These are phyloP conservation scores for Hemisphaericaspora subhashii DNA, from an alignment of 1,139 yeast species.

Conservation along the genomic window DNA sequence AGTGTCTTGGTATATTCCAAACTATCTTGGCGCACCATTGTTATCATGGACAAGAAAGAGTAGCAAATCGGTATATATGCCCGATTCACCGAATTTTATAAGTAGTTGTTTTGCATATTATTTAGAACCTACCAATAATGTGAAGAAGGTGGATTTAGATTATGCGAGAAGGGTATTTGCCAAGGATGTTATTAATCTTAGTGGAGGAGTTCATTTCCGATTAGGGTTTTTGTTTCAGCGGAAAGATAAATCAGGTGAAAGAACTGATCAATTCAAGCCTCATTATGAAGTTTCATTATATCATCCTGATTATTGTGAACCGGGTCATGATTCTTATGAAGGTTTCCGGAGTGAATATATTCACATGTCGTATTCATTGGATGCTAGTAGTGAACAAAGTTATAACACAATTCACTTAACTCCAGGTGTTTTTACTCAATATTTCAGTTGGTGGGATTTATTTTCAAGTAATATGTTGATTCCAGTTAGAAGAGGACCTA, in stretches of 20 bases:
- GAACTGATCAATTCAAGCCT: conserved; percentile 58
- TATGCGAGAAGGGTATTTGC: conserved; percentile 30
- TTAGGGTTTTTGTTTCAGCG: conserved; percentile 64
- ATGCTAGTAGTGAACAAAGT: conserved; percentile 46
- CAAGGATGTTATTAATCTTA: conserved; percentile 55
- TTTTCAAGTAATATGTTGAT: conserved; percentile 44
- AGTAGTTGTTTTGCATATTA: conserved; percentile 55
- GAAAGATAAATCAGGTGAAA: conserved; percentile 32
- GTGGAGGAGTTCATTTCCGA: conserved; percentile 60
- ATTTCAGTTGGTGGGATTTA: conserved; percentile 48
- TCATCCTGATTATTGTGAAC: conserved; percentile 60
- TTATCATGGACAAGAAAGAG: conserved; percentile 62
- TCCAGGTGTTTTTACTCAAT: conserved; percentile 40
- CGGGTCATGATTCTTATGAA: conserved; percentile 39
- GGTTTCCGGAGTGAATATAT: conserved; percentile 43
- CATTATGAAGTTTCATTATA: conserved; percentile 68
- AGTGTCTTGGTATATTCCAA: conserved; percentile 55
- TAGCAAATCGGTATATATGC: conserved; percentile 41
- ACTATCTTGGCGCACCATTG: conserved; percentile 58
- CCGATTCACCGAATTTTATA: conserved; percentile 43
- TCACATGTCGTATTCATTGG: conserved; percentile 51
- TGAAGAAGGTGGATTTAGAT: conserved; percentile 13
- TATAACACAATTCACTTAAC: conserved; percentile 45
- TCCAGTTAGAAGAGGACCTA: conserved; percentile 39
- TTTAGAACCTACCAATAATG: conserved; percentile 26